Percentiles rank a stretch among this genome's conserved stretches.
Conservation (phyloP, 805 yeast species). For the Sporopachydermia quercuum region DNA sequence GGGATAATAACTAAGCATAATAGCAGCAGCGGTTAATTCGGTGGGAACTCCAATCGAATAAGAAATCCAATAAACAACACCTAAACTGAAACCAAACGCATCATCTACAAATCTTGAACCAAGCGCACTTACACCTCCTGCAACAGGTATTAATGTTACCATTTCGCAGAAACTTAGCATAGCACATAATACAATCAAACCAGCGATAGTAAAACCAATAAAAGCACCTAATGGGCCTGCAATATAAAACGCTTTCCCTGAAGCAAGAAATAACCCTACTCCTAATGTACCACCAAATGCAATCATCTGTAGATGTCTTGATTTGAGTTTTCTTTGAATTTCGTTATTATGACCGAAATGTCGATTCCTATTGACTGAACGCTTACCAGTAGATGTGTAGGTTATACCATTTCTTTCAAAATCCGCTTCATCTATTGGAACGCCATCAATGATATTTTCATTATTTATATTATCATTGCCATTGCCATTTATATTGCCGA, state of each 20-base stretch:
- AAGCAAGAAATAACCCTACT: constrained; percentile 54
- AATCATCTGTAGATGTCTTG: constrained; percentile 62
- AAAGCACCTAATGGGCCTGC: constrained; percentile 71
- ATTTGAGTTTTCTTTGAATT: constrained; percentile 43
- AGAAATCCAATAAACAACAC: constrained; percentile 61
- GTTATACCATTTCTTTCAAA: neutral
- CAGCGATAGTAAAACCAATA: constrained; percentile 50
- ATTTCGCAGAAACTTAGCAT: constrained; percentile 69
- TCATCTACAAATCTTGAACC: constrained; percentile 66
- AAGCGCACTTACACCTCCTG: constrained; percentile 64
- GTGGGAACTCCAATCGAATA: constrained; percentile 63
- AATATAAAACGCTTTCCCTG: constrained; percentile 58
- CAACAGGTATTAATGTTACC: constrained; percentile 66
- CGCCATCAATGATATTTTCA: no score
- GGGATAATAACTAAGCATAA: constrained; percentile 57
- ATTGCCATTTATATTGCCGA: no score
- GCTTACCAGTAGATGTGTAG: neutral
- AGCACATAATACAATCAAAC: constrained; percentile 49
- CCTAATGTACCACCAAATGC: constrained; percentile 72
- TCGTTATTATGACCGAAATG: constrained; percentile 10
- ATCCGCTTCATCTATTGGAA: neutral
- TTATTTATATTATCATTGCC: no score
- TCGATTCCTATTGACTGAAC: constrained; percentile 5
- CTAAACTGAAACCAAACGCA: constrained; percentile 61
- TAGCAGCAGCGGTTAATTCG: constrained; percentile 67